phyloP scores from a whole-genome alignment of 129 eudicot species.

The Arctium lappa region DNA sequence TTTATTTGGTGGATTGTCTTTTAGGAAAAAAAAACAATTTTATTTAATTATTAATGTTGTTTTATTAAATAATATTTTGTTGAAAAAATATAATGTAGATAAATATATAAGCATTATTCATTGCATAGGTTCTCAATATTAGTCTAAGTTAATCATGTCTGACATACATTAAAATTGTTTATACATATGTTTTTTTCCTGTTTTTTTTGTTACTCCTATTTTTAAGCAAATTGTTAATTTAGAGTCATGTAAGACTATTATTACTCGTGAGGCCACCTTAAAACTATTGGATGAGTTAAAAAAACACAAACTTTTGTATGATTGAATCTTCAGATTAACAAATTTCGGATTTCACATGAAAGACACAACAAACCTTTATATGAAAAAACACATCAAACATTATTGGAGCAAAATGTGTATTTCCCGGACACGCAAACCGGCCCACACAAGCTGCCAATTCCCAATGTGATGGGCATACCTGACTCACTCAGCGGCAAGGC shows the following conservation, averaged over 20 bases:
- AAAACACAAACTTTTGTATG: too few species aligned
- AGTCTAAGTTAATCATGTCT: background rate
- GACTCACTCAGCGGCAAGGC: too few species aligned
- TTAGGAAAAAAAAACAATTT: background rate
- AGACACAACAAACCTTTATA: background rate
- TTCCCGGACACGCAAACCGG: too few species aligned
- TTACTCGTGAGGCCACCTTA: background rate
- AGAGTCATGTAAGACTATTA: background rate
- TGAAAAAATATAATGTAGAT: background rate
- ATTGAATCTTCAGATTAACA: background rate
- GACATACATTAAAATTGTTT: background rate
- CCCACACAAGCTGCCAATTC: too few species aligned
- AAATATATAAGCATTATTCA: background rate
- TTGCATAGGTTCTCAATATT: background rate
- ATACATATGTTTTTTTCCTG: background rate
- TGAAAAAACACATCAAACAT: background rate
- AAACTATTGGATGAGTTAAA: background rate
- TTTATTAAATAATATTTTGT: background rate
- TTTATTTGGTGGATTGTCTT: conserved; percentile 32
- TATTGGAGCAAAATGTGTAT: too few species aligned
- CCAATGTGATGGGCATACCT: too few species aligned
- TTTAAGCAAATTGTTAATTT: too few species aligned
- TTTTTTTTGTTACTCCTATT: background rate
- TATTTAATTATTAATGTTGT: background rate
- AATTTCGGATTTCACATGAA: too few species aligned